A percentile compares a stretch with the other conserved stretches of the same genome.
Evolutionary conservation across 768 basidiomycete genomes (phyloP).

Genomic region (Suillus subalutaceus): DNA sequence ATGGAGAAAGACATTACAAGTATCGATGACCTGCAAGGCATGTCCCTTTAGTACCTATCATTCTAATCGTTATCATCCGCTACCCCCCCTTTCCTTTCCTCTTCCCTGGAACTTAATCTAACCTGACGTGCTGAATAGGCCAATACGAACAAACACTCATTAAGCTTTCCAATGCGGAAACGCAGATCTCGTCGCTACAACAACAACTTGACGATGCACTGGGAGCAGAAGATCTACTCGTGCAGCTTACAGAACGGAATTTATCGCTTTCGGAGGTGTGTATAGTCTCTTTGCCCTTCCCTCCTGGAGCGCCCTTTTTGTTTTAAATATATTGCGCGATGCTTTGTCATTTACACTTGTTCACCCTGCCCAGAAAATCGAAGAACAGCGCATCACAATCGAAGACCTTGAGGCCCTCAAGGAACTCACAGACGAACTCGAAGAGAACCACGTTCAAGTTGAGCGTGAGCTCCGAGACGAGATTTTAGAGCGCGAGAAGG

Average conservation of each 20-base stretch:
- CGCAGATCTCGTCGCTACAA: constrained; percentile 92
- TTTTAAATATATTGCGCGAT: background rate
- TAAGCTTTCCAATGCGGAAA: constrained; percentile 86
- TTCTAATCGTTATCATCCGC: background rate
- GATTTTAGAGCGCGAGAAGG: constrained; percentile 36
- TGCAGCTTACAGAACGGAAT: constrained; percentile 93
- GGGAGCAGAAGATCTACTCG: constrained; percentile 95
- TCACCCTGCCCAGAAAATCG: constrained; percentile 72
- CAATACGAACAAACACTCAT: constrained; percentile 80
- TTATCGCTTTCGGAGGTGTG: constrained; percentile 86
- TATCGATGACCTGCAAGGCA: constrained; percentile 82
- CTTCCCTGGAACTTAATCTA: constrained; percentile 10
- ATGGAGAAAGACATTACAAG: constrained; percentile 87
- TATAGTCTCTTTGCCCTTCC: background rate
- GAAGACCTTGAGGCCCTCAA: constrained; percentile 96
- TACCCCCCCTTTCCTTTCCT: background rate
- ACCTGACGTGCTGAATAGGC: constrained; percentile 41
- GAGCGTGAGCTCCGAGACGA: constrained; percentile 92
- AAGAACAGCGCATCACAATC: constrained; percentile 94
- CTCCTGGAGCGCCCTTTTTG: background rate
- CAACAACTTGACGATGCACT: constrained; percentile 92
- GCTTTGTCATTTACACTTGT: background rate
- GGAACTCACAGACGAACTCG: constrained; percentile 95
- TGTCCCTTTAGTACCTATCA: constrained; percentile 13
- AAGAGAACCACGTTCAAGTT: constrained; percentile 93